These are phyloP conservation scores for Diaporthe citrichinensis DNA, from an alignment of 2,329 filamentous ascomycete genomes.

Conservation along the genomic window DNA sequence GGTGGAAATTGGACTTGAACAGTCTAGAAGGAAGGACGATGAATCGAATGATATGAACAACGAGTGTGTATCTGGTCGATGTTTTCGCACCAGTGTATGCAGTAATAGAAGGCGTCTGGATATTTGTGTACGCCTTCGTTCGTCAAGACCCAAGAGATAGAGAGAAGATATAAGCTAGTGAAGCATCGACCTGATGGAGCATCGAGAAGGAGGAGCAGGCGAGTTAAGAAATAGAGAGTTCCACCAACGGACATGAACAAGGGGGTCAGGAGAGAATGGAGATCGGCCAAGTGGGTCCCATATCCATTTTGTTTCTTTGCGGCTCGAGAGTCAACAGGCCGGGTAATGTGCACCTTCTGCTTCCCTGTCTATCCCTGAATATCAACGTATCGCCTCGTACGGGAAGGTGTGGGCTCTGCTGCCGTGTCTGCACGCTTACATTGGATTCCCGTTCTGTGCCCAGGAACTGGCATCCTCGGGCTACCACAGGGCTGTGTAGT, in stretches of 20 bases:
- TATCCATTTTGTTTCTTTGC: slow-evolving; percentile 37
- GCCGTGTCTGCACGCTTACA: not conserved
- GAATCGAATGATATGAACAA: slow-evolving; percentile 7
- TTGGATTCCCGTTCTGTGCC: not conserved
- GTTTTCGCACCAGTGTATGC: not conserved
- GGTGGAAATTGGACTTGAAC: not conserved
- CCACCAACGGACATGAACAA: slow-evolving; percentile 25
- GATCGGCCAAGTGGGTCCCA: slow-evolving; percentile 29
- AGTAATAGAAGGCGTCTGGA: slow-evolving; percentile 6
- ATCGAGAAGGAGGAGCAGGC: slow-evolving; percentile 24
- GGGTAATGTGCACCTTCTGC: not conserved
- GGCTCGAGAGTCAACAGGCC: slow-evolving; percentile 20
- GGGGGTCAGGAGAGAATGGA: slow-evolving; percentile 35
- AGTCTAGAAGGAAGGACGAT: not conserved
- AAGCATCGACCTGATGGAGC: slow-evolving; percentile 13
- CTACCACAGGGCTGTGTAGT: slow-evolving; percentile 18
- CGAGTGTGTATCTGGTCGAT: slow-evolving; percentile 18
- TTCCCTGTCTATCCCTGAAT: slow-evolving; percentile 40
- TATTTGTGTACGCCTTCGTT: not conserved
- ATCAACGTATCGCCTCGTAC: slow-evolving; percentile 32
- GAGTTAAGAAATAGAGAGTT: slow-evolving; percentile 29
- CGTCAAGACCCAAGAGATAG: not conserved
- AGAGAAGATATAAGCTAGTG: slow-evolving; percentile 32
- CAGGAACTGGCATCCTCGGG: not conserved
- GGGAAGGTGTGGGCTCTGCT: slow-evolving; percentile 11